These are phyloP conservation scores for Monascus ruber DNA, from an alignment of 2,329 filamentous ascomycete species.

Conservation along the genomic window DNA sequence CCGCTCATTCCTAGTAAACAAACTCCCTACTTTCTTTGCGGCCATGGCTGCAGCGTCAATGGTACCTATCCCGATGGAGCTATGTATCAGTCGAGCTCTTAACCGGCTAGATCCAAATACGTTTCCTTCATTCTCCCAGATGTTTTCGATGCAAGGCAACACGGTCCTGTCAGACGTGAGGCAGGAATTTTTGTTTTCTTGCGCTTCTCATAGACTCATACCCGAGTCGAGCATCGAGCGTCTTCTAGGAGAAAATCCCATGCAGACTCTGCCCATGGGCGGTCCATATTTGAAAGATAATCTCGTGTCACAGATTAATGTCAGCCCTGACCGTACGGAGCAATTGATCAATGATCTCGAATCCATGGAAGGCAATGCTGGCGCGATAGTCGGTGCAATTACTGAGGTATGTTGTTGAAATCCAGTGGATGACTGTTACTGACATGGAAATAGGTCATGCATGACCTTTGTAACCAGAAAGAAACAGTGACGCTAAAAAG, in stretches of 20 bases:
- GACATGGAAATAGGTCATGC: constrained; percentile 32
- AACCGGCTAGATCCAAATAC: constrained; percentile 49
- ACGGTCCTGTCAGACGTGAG: constrained; percentile 55
- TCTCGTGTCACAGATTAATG: constrained; percentile 65
- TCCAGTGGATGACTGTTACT: not conserved
- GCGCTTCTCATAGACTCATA: constrained; percentile 77
- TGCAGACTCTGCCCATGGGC: constrained; percentile 63
- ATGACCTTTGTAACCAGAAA: constrained; percentile 46
- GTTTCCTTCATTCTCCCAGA: constrained; percentile 54
- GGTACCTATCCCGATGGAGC: constrained; percentile 48
- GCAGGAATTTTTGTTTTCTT: constrained; percentile 80
- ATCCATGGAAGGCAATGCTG: constrained; percentile 82
- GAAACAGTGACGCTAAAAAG: constrained; percentile 53
- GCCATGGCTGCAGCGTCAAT: constrained; percentile 48
- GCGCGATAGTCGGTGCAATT: constrained; percentile 68
- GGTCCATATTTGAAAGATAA: constrained; percentile 68
- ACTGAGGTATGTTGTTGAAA: constrained; percentile 47
- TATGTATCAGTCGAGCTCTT: constrained; percentile 56
- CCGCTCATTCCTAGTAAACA: constrained; percentile 76
- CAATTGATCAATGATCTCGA: constrained; percentile 72
- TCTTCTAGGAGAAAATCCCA: constrained; percentile 72
- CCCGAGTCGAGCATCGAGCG: constrained; percentile 64
- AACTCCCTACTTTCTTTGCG: constrained; percentile 51
- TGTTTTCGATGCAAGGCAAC: constrained; percentile 50
- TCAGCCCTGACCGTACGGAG: constrained; percentile 64